Evolutionary conservation across 75 land plant genomes (phyloP), one percentile per base, ranked within the genome.

Genomic region (Cupressus sempervirens): DNA sequence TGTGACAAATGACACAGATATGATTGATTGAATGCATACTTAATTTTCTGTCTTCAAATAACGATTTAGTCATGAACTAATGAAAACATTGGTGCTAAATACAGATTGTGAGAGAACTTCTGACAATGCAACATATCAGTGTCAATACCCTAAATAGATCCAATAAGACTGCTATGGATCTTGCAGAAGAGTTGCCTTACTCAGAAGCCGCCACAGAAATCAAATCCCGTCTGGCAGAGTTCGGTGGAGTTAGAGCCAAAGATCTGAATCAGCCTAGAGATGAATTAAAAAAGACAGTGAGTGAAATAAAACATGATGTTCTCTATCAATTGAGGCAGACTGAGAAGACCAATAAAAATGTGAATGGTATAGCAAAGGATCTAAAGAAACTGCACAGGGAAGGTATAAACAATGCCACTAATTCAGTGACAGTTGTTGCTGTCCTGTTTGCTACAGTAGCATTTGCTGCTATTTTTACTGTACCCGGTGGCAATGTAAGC

Each of bases 381-480:
- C 85, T 93, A 32, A 85, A 86, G 29, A 93, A 90, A 86, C 91
- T 93, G 73, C 95, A 93, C 84, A 89, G 93, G 48, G 92, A 83
- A 82, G 95, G 93, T 35, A 90, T 93, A 67, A 89, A 92, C 84
- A 93, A 93, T 83, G 93, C 95, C 38, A 90, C 93, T 62, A 93
- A 93, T 73, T 93, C 95, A 38, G 90, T 93, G 43, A 93, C 95
- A 3, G 92, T 93, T 50, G 95, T 93, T 30, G 95, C 95, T 54
- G 95, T 92, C 38, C 92, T 93, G 18, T 92, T 93, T 83, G 95
- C 95, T 43, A 90, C 95, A 2, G 93, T 93, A 38, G 95, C 95
- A 53, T 93, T 93, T 86, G 93, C 95, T 12, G 93, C 95, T 20
- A 89, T 93, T 40, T 93, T 93, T 87, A 92, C 92, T 5, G 91